Base-by-base conservation (phyloP, 768 basidiomycete genomes). In the Kwoniella shandongensis region DNA sequence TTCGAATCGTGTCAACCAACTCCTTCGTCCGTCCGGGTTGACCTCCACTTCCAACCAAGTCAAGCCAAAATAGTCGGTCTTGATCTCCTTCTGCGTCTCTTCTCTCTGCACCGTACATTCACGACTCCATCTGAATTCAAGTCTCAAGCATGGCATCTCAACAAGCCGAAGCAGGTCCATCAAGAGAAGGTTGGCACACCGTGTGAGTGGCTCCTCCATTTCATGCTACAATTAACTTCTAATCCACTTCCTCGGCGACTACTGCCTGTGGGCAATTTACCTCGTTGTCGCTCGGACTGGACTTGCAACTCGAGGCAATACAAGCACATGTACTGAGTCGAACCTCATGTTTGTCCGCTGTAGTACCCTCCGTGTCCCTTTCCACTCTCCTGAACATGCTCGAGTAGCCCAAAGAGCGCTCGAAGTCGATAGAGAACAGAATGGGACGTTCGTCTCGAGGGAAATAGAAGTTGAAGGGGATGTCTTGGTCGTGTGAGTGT, bases 381-480 rank as follows among this genome's bases (percentile, higher is more conserved):
- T 94, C 63, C 81, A 82, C 20, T 85, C 83, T 20, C 72, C 79
- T 22, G 80, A 85, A 61, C 90, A 96, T 69, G 92, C 92, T 8
- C 69, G 76, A 45, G 88, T 91, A 65, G 91, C 88, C 23, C 87
- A 86, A 72, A 84, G 86, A 75, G 86, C 84, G 59, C 88, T 96
- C 70, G 85, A 88, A 59, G 91, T 96, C 29, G 91, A 96, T 76
- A 78, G 81, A 18, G 91, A 93, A 76, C 80, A 92, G 38, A 89
- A 93, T 66, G 84, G 85, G 3, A 82, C 87, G 42, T 86, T 86
- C 10, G 91, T 94, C 22, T 84, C 85, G 71, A 82, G 90, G 59
- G 81, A 79, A n/a, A 74, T 94, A 40, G 77, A 76, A 0, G 83
- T 89, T 0, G 83, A 89, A 42, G 85, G 81, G 35, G 80, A 86